Evolutionary conservation across 2,329 filamentous ascomycete species (phyloP).

Genomic region (Botryosphaeria dothidea): DNA sequence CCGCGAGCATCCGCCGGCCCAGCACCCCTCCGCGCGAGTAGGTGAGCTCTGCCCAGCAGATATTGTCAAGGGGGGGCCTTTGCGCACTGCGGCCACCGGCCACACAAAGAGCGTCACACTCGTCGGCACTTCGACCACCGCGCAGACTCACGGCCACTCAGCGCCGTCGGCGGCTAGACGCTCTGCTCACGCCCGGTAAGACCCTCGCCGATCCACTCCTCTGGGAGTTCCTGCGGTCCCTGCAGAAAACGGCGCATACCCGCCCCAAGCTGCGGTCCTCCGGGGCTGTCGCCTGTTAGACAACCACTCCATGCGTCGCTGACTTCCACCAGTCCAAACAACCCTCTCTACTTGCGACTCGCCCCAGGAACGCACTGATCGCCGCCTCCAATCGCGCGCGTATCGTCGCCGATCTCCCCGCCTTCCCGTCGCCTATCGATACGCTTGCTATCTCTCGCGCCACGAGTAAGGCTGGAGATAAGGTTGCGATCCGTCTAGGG

Average conservation of each 20-base stretch:
- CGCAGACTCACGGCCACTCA: constrained; percentile 11
- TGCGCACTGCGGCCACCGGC: background rate
- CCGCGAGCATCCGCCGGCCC: background rate
- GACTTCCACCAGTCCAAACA: background rate
- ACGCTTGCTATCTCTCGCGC: constrained; percentile 1
- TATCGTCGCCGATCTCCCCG: constrained; percentile 14
- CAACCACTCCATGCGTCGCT: constrained; percentile 7
- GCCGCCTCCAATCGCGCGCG: constrained; percentile 3
- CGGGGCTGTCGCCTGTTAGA: constrained; percentile 3
- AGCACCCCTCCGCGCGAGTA: background rate
- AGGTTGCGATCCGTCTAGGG: constrained; percentile 15
- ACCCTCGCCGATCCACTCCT: constrained; percentile 10
- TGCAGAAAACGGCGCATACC: constrained; percentile 7
- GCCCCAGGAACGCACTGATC: constrained; percentile 14
- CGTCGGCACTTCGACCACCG: background rate
- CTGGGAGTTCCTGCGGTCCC: constrained; percentile 10
- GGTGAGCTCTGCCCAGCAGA: background rate
- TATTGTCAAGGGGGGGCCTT: background rate
- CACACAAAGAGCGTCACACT: background rate
- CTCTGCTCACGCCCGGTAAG: constrained; percentile 9
- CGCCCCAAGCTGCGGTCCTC: background rate
- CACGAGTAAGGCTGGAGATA: constrained; percentile 18
- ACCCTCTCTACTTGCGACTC: constrained; percentile 8
- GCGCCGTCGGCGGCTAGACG: background rate
- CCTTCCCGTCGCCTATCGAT: background rate